phyloP scores from a whole-genome alignment of 2,329 filamentous ascomycete genomes.

The Scedosporium boydii region DNA sequence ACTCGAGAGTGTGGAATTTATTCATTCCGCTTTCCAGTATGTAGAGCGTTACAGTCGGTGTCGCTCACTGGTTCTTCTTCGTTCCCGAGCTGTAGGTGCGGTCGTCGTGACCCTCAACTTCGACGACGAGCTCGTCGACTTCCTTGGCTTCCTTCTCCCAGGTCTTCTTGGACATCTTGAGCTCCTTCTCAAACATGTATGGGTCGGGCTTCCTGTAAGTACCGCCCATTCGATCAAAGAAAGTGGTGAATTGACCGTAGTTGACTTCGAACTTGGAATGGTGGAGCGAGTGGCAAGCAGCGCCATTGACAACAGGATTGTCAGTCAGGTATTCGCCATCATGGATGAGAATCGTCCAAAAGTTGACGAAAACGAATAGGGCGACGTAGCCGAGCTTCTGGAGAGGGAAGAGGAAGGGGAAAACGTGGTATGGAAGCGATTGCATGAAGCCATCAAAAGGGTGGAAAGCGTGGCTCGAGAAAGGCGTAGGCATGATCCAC shows the following conservation, averaged over 20 bases:
- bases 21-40: background rate
- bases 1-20: too few species aligned
- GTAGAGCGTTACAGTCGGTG: background rate
- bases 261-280: constrained; percentile 56
- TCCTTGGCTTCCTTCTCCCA: constrained; percentile 70
- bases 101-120: constrained; percentile 54
- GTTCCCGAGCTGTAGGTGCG: constrained; percentile 32
- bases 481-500: constrained; percentile 98
- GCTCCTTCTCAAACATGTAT: constrained; percentile 74
- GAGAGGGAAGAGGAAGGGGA: constrained; percentile 84
- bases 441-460: constrained; percentile 85
- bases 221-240: constrained; percentile 81
- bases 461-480: constrained; percentile 88
- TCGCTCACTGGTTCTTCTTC: constrained; percentile 35
- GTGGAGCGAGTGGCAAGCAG: constrained; percentile 76
- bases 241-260: constrained; percentile 88
- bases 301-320: constrained; percentile 85
- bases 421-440: constrained; percentile 84
- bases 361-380: constrained; percentile 86
- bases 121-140: constrained; percentile 66
- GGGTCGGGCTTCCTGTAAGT: constrained; percentile 81
- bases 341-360: constrained; percentile 95
- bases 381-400: constrained; percentile 82
- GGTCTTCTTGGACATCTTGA: constrained; percentile 72
- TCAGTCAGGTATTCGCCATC: constrained; percentile 92